phyloP scores from a whole-genome alignment of 352 stramenopile genomes.

The Phytophthora agathidicida region DNA sequence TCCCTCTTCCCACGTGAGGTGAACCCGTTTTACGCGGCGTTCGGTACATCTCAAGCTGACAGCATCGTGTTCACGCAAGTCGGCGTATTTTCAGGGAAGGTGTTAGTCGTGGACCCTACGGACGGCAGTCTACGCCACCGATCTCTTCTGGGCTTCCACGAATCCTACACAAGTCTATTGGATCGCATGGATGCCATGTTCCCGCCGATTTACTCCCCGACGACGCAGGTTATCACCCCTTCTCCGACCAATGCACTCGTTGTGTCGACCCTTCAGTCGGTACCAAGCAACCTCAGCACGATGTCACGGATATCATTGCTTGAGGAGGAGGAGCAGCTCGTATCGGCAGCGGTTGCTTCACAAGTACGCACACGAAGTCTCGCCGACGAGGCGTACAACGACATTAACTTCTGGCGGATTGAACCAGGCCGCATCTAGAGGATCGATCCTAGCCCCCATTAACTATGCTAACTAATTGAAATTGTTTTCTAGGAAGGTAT shows the following conservation, averaged over 20 bases:
- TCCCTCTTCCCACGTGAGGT: constrained; percentile 75
- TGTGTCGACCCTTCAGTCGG: constrained; percentile 11
- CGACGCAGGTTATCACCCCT: constrained; percentile 7
- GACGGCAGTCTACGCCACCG: constrained; percentile 64
- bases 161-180: constrained; percentile 72
- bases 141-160: constrained; percentile 65
- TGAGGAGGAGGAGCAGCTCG: constrained; percentile 45
- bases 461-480: constrained; percentile 31
- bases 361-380: constrained; percentile 59
- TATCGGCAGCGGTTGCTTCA: constrained; percentile 58
- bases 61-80: constrained; percentile 67
- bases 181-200: constrained; percentile 79
- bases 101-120: constrained; percentile 68
- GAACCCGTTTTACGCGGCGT: constrained; percentile 86
- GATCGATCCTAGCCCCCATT: constrained; percentile 8
- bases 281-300: constrained; percentile 14
- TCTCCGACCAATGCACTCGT: neutral
- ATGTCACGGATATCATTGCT: constrained; percentile 6
- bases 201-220: constrained; percentile 64
- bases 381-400: constrained; percentile 85
- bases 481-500: constrained; percentile 19
- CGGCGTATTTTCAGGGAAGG: constrained; percentile 80
- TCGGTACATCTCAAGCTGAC: constrained; percentile 68
- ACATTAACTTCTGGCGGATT: constrained; percentile 88
- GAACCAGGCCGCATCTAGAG: constrained; percentile 44